Evolutionary conservation across 768 basidiomycete genomes (phyloP), one percentile per base, ranked within the genome.

Genomic region (Suillus hirtellus): DNA sequence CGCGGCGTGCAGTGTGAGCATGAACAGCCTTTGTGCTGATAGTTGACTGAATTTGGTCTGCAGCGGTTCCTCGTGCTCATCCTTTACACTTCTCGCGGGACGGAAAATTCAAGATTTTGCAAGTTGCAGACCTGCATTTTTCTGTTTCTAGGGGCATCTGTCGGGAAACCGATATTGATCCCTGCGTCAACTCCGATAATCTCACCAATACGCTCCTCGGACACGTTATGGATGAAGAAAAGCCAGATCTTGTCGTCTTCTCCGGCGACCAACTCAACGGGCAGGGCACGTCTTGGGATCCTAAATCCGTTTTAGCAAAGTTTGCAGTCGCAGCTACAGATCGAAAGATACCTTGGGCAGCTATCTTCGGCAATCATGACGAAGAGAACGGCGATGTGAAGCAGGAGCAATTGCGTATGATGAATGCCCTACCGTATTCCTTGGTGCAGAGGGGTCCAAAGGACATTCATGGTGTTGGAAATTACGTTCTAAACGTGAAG

Each of bases 321-420:
- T 49, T 49, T 15, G 49, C 49, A 0, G 80, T 79, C 37, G 86
- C 87, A 0, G 92, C 92, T 6, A 89, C 89, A 15, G 85, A 88
- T 14, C 84, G 88, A 54, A 76, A 82, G 24, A 89, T 96, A 43
- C 92, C 96, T 0, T 99, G 96, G 96, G 86, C 93, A 4, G 90
- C 88, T 0, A 84, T 98, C 2, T 96, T 98, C 74, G 96, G 96
- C 1, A 98, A 99, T 71, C 96, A 99, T 74, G 96, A 98, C 68
- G 84, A 86, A 50, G 90, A 95, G 64, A 82, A 86, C 58, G 90
- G 89, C 15, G 67, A 81, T 68, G 63, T 77, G 35, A 86, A 88
- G 66, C 84, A 82, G 37, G 82, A 86, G 19, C 93, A 96, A 70
- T 71, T 93, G 64, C 78, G 79, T 64, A 75, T 89, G 68, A 84